These are phyloP conservation scores for Aplosporella prunicola DNA, from an alignment of 2,329 filamentous ascomycete species.

Conservation along the genomic window DNA sequence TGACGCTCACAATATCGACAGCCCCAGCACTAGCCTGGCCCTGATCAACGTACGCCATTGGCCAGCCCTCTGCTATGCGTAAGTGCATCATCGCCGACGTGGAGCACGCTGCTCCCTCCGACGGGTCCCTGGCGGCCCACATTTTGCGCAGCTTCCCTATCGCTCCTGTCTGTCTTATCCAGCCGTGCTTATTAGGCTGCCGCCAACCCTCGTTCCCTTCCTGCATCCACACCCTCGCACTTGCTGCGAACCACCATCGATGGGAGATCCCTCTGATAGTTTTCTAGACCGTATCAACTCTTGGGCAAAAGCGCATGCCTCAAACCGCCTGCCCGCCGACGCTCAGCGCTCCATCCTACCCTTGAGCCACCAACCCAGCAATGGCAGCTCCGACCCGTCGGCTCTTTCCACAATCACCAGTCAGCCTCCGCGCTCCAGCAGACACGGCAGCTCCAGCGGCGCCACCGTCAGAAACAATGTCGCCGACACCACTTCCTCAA, in stretches of 20 bases:
- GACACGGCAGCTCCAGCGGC: slow-evolving; percentile 14
- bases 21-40: too few species aligned
- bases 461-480: slow-evolving; percentile 21
- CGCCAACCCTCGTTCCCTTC: background rate
- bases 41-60: slow-evolving; percentile 6
- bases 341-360: slow-evolving; percentile 16
- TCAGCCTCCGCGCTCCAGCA: slow-evolving; percentile 12
- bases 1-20: too few species aligned
- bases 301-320: slow-evolving; percentile 38
- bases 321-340: slow-evolving; percentile 25
- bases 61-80: slow-evolving; percentile 8
- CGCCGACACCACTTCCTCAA: slow-evolving; percentile 19
- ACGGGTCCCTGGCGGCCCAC: too few species aligned
- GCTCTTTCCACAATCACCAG: slow-evolving; percentile 6
- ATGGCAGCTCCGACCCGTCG: slow-evolving; percentile 22
- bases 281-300: slow-evolving; percentile 43
- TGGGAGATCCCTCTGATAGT: slow-evolving; percentile 47
- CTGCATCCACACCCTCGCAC: slow-evolving; percentile 9
- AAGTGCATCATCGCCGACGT: slow-evolving; percentile 8
- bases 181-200: slow-evolving; percentile 5
- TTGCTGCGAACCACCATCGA: slow-evolving; percentile 29
- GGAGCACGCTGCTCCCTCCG: slow-evolving; percentile 9
- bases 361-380: slow-evolving; percentile 17
- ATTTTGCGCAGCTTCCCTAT: slow-evolving; percentile 3
- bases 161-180: slow-evolving; percentile 7